A percentile compares a stretch with the other conserved stretches of the same genome.
Conservation (phyloP, 352 stramenopile genomes). For the Pythium aphanidermatum region DNA sequence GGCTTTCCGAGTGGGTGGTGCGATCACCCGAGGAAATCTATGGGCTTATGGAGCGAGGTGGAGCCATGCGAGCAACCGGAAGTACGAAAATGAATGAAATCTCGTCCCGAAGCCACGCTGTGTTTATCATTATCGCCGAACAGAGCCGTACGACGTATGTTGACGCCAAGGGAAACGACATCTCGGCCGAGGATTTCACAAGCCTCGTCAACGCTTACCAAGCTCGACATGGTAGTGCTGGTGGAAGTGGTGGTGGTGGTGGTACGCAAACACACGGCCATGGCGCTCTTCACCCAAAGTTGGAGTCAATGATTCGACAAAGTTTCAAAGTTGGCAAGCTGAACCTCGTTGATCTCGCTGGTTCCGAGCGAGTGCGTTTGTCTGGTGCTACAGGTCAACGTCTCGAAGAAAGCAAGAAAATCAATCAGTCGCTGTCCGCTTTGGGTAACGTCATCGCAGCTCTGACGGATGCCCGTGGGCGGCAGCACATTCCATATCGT, state of each 20-base stretch:
- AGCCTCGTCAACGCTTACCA: slow-evolving; percentile 73
- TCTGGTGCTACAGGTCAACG: slow-evolving; percentile 83
- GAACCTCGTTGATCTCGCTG: slow-evolving; percentile 91
- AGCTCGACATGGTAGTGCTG: slow-evolving; percentile 30
- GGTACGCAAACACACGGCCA: no score
- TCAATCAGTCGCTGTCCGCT: slow-evolving; percentile 89
- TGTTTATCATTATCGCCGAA: slow-evolving; percentile 95
- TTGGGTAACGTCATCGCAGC: slow-evolving; percentile 90
- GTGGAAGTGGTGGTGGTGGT: slow-evolving; percentile 3
- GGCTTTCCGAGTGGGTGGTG: slow-evolving; percentile 93
- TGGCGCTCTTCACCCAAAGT: slow-evolving; percentile 50
- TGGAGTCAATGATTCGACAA: slow-evolving; percentile 88
- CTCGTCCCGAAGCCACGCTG: slow-evolving; percentile 82
- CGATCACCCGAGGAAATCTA: slow-evolving; percentile 92
- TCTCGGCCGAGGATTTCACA: slow-evolving; percentile 83
- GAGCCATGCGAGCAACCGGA: slow-evolving; percentile 71
- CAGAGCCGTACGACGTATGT: slow-evolving; percentile 90
- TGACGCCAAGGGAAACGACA: slow-evolving; percentile 70
- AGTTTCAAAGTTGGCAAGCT: slow-evolving; percentile 94
- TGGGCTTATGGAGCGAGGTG: slow-evolving; percentile 91
- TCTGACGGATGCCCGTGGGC: slow-evolving; percentile 78
- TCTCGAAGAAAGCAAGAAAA: slow-evolving; percentile 91
- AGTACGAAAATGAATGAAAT: slow-evolving; percentile 90
- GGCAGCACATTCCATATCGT: slow-evolving; percentile 92
- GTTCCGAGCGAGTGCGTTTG: slow-evolving; percentile 86